Conservation (phyloP, 352 stramenopile species). For the Stramenopiles sp. region DNA sequence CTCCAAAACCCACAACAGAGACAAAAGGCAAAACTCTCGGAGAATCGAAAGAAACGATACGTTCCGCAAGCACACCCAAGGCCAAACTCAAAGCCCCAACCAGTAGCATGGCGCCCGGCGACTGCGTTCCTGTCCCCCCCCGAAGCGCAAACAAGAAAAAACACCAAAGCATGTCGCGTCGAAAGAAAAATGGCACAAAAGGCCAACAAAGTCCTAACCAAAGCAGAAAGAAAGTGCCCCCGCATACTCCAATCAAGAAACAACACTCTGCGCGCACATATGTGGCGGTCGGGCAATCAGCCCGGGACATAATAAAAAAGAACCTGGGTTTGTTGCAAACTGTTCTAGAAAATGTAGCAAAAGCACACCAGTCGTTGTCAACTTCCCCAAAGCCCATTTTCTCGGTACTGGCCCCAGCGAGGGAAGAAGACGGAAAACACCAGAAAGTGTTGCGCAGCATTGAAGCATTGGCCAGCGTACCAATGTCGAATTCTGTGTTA, state of each 20-base stretch:
- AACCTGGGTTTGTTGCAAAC: too few species aligned
- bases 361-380: neutral
- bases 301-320: too few species aligned
- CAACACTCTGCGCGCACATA: too few species aligned
- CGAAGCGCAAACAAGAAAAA: neutral
- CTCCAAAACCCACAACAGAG: neutral
- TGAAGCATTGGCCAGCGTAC: neutral
- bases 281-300: too few species aligned
- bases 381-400: neutral
- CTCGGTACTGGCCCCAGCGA: neutral
- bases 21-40: neutral
- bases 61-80: neutral
- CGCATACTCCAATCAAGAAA: too few species aligned
- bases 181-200: too few species aligned
- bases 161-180: too few species aligned
- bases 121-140: neutral
- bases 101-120: neutral
- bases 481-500: constrained; percentile 11
- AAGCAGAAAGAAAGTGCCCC: too few species aligned
- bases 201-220: too few species aligned
- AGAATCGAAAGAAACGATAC: neutral
- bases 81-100: neutral
- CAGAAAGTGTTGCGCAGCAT: neutral
- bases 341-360: neutral
- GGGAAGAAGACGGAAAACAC: neutral